These are phyloP conservation scores for Venturia carpophila DNA, from an alignment of 2,329 filamentous ascomycete species.

Conservation along the genomic window DNA sequence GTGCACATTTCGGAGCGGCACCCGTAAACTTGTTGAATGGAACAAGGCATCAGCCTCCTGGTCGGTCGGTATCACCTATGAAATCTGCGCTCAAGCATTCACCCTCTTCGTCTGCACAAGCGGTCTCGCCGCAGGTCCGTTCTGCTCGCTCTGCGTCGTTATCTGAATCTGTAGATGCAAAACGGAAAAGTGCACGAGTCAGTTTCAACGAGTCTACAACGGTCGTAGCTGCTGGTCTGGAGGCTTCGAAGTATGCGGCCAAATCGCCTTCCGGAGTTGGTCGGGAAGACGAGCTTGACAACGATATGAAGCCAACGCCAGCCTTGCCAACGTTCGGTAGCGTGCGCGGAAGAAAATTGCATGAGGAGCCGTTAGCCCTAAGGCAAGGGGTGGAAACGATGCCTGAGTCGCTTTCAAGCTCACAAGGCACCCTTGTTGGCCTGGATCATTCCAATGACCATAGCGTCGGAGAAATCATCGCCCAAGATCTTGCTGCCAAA, in stretches of 20 bases:
- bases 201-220: conserved; percentile 70
- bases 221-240: conserved; percentile 46
- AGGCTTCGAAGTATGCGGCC: conserved; percentile 20
- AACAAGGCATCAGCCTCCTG: conserved; percentile 60
- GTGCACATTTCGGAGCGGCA: conserved; percentile 50
- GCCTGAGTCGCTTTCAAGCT: conserved; percentile 29
- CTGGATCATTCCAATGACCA: conserved; percentile 53
- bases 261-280: conserved; percentile 36
- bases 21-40: conserved; percentile 37
- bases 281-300: conserved; percentile 58
- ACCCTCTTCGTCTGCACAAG: conserved; percentile 44
- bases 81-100: conserved; percentile 68
- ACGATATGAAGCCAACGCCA: conserved; percentile 65
- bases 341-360: conserved; percentile 54
- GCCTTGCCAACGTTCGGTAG: conserved; percentile 69
- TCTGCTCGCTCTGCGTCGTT: background rate
- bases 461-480: conserved; percentile 48
- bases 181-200: conserved; percentile 62
- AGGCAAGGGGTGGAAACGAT: conserved; percentile 39
- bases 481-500: conserved; percentile 47
- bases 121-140: conserved; percentile 28
- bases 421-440: background rate
- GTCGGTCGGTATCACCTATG: conserved; percentile 63
- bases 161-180: conserved; percentile 22
- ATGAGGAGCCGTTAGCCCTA: conserved; percentile 21